Percentiles rank a stretch among this genome's conserved stretches.
Conservation (phyloP, 192 early-diverging fungal genomes). For the Globomyces pollinis-pini region DNA sequence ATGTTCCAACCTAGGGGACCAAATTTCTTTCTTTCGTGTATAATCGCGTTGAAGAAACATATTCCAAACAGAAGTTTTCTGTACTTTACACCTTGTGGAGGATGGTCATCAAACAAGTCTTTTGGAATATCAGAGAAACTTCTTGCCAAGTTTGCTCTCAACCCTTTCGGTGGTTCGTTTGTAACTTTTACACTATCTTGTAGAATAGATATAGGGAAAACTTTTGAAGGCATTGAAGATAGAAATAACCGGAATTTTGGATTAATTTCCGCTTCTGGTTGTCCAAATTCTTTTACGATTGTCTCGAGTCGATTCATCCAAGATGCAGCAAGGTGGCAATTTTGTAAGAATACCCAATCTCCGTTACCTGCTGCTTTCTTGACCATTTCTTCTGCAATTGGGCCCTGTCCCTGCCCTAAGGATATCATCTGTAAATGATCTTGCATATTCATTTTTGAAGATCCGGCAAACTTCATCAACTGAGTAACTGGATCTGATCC, state of each 20-base stretch:
- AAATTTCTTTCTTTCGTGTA: conserved; percentile 58
- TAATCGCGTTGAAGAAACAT: conserved; percentile 58
- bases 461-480: conserved; percentile 46
- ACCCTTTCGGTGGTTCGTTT: conserved; percentile 56
- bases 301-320: conserved; percentile 50
- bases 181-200: conserved; percentile 60
- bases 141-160: conserved; percentile 50
- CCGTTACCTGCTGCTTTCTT: conserved; percentile 33
- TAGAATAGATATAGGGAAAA: conserved; percentile 50
- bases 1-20: conserved; percentile 60
- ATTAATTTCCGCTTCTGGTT: conserved; percentile 42
- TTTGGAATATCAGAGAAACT: conserved; percentile 48
- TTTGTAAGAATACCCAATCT: conserved; percentile 60
- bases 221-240: conserved; percentile 58
- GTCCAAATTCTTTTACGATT: conserved; percentile 46
- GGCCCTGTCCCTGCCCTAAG: conserved; percentile 53
- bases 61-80: conserved; percentile 55
- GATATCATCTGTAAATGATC: conserved; percentile 58
- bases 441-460: conserved; percentile 48
- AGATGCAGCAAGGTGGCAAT: conserved; percentile 56
- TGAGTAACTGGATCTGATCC: conserved; percentile 53
- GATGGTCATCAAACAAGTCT: conserved; percentile 50
- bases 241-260: conserved; percentile 48
- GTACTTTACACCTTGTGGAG: conserved; percentile 48
- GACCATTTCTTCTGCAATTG: conserved; percentile 54